Conservation (phyloP, 2,329 filamentous ascomycete genomes). For the Xylariaceae sp. region DNA sequence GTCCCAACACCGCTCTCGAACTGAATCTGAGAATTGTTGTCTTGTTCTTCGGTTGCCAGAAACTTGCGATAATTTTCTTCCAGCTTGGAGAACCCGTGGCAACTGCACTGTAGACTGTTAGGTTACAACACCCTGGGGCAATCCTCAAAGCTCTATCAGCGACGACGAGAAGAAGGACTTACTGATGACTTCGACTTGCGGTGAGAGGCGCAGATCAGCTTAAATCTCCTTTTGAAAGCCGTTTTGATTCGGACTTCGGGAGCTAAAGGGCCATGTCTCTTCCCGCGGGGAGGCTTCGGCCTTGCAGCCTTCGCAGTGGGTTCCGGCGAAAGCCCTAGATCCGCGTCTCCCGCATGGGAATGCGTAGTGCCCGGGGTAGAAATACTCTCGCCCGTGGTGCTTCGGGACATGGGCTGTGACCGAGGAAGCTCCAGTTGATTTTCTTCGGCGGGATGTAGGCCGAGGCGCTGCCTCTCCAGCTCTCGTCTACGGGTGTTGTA, state of each 20-base stretch:
- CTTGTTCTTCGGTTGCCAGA: constrained; percentile 4
- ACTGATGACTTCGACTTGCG: constrained; percentile 19
- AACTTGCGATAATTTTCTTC: constrained; percentile 22
- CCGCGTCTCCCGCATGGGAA: constrained; percentile 19
- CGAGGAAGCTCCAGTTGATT: constrained; percentile 17
- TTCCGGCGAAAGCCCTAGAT: constrained; percentile 13
- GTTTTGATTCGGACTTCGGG: constrained; percentile 23
- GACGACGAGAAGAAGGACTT: no score
- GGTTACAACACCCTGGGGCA: neutral
- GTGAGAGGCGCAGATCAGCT: neutral
- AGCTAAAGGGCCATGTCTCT: constrained; percentile 25
- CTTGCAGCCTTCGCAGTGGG: constrained; percentile 6
- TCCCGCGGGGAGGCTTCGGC: constrained; percentile 23
- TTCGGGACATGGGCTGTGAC: constrained; percentile 18
- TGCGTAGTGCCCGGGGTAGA: constrained; percentile 19
- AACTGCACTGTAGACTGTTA: constrained; percentile 27
- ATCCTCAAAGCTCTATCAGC: no score
- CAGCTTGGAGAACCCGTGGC: constrained; percentile 26
- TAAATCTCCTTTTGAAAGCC: constrained; percentile 27
- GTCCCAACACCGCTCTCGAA: constrained; percentile 8
- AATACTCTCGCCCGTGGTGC: constrained; percentile 19
- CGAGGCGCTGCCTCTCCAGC: constrained; percentile 17
- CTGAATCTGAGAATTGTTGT: constrained; percentile 2
- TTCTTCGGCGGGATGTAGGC: constrained; percentile 21
- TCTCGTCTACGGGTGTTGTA: constrained; percentile 27